These are phyloP conservation scores for Penicillium arizonense DNA, from an alignment of 495 filamentous ascomycete genomes.

Conservation along the genomic window DNA sequence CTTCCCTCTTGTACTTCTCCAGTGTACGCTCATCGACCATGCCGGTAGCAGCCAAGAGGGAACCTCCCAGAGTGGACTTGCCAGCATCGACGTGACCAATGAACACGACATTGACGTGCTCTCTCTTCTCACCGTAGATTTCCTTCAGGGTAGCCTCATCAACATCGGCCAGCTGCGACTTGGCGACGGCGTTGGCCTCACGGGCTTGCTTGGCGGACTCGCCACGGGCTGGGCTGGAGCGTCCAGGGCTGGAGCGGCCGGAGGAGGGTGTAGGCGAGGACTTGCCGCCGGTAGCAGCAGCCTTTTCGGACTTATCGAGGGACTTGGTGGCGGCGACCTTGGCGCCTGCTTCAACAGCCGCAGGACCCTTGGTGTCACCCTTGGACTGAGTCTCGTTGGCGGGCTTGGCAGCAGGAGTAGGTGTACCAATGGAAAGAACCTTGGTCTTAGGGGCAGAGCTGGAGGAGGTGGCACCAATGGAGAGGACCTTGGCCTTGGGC, in stretches of 20 bases:
- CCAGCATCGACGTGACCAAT: constrained; percentile 98
- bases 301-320: constrained; percentile 71
- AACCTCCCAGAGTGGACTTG: constrained; percentile 92
- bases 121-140: constrained; percentile 85
- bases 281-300: constrained; percentile 56
- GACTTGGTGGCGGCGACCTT: constrained; percentile 81
- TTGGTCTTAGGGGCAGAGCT: constrained; percentile 64
- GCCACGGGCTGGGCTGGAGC: constrained; percentile 47
- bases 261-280: constrained; percentile 76
- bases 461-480: constrained; percentile 37
- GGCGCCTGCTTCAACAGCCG: constrained; percentile 51
- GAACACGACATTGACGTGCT: constrained; percentile 98
- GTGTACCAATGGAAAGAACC: constrained; percentile 62
- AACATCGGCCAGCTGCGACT: constrained; percentile 85
- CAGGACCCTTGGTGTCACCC: constrained; percentile 49
- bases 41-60: constrained; percentile 86
- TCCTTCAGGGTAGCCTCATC: constrained; percentile 90
- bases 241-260: constrained; percentile 69
- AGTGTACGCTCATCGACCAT: constrained; percentile 99
- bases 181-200: constrained; percentile 78
- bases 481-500: constrained; percentile 36
- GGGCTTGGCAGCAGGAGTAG: constrained; percentile 52
- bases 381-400: constrained; percentile 48
- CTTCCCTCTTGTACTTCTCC: constrained; percentile 96
- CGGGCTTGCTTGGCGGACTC: constrained; percentile 56